A percentile compares a stretch with the other conserved stretches of the same genome.
Evolutionary conservation across 2,329 filamentous ascomycete genomes (phyloP).

Genomic region (Xylariaceae sp.): DNA sequence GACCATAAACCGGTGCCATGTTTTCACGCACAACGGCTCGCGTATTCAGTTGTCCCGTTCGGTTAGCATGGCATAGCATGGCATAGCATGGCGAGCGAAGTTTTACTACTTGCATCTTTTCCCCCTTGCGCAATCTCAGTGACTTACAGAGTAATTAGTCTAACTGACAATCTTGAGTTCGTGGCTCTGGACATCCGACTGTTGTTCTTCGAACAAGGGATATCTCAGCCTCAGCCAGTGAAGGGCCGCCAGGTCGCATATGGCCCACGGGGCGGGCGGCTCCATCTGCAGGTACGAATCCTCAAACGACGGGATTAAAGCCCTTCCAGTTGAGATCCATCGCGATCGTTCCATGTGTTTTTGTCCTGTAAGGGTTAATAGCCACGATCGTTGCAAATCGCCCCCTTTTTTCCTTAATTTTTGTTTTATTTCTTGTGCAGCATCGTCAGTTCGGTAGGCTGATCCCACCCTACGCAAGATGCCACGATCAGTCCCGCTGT

Average conservation of each 20-base stretch:
- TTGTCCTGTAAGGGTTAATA: conserved; percentile 2
- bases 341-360: conserved; percentile 17
- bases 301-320: conserved; percentile 8
- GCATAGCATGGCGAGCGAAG: conserved; percentile 26
- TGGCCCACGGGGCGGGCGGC: conserved; percentile 13
- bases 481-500: conserved; percentile 3
- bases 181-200: no score
- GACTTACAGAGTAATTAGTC: no score
- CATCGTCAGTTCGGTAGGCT: conserved; percentile 3
- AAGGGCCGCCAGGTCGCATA: conserved; percentile 21
- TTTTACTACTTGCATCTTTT: no score
- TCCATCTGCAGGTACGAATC: conserved; percentile 25
- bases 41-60: conserved; percentile 10
- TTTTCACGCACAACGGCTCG: neutral
- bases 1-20: conserved; percentile 14
- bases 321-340: neutral
- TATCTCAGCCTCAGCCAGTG: conserved; percentile 17
- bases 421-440: neutral
- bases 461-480: neutral
- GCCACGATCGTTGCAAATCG: conserved; percentile 4
- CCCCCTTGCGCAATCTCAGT: no score
- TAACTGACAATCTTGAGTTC: no score
- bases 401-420: neutral
- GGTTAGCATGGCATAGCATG: conserved; percentile 10
- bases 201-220: no score